These are phyloP conservation scores for Pisolithus thermaeus DNA, from an alignment of 1,284 basidiomycete genomes.

Conservation along the genomic window DNA sequence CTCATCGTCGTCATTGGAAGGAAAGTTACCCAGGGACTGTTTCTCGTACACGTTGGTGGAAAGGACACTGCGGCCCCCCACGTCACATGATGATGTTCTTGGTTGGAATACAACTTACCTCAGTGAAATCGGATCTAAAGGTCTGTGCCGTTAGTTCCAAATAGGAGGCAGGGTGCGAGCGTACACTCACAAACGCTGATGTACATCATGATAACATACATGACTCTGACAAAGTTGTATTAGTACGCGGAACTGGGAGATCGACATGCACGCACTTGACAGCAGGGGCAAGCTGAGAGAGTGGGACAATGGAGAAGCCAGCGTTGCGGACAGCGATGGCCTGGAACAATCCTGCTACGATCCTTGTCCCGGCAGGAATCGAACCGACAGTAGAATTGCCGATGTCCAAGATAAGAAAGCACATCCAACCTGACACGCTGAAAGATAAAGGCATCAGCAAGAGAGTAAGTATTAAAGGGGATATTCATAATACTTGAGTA, in stretches of 20 bases:
- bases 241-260: background rate
- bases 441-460: slow-evolving; percentile 3
- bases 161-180: background rate
- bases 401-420: slow-evolving; percentile 86
- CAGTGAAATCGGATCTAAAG: slow-evolving; percentile 64
- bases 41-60: slow-evolving; percentile 99
- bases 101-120: slow-evolving; percentile 36
- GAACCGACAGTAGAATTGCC: slow-evolving; percentile 67
- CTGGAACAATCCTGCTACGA: slow-evolving; percentile 65
- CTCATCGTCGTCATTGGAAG: slow-evolving; percentile 47
- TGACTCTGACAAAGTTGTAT: slow-evolving; percentile 44
- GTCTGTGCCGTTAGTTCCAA: slow-evolving; percentile 6
- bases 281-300: slow-evolving; percentile 74
- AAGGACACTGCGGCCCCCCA: slow-evolving; percentile 57
- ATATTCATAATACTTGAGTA: slow-evolving; percentile 56
- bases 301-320: slow-evolving; percentile 75
- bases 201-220: slow-evolving; percentile 91
- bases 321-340: slow-evolving; percentile 81
- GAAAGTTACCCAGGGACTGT: slow-evolving; percentile 73
- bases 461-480: background rate
- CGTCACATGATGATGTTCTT: background rate
- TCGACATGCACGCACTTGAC: slow-evolving; percentile 59
- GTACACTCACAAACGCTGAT: slow-evolving; percentile 60
- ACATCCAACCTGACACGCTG: slow-evolving; percentile 81
- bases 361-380: slow-evolving; percentile 66